Base-by-base conservation (phyloP, 2,329 filamentous ascomycete species). In the Pleurostoma richardsiae region DNA sequence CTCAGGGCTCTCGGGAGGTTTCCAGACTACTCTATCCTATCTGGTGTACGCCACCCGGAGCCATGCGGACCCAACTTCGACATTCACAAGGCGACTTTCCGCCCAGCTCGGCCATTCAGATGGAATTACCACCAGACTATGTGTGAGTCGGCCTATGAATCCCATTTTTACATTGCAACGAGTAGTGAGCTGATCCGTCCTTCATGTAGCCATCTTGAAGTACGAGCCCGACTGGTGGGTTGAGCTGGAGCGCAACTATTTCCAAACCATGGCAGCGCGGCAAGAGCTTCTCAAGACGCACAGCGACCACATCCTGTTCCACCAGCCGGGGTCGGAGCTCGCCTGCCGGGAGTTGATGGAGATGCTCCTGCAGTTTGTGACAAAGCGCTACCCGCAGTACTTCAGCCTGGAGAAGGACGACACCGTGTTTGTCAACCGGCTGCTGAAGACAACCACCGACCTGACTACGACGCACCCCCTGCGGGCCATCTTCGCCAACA, bases 41-140 rank as follows among this genome's bases (percentile, higher is more conserved):
- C 84, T 42, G 89, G 86, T 5, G 83, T 95, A 4, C 86, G 86
- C 2, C 66, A 86, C 41, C 90, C 90, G 0, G 53, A 70, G 6
- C 73, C 85, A 0, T 83, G 86, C 47, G 56, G 48, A 3, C 26
- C 61, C 1, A 71, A 78, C 4, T 94, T 94, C 59, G 71, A 88
- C 52, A 82, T 90, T 46, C 67, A 75, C 10, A 86, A 73, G 52
- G 88, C 89, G 1, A 57, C 76, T 7, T 79, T 89, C 2, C 74
- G 90, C 48, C 89, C 89, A 0, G 95, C 91, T 60, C 76, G 90
- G 39, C 90, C 90, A 0, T 86, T 95, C 40, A 68, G 90, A 56
- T 95, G 90, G 90, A 71, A 76, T 0, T 95, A 95, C 59, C 88
- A 94, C 60, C 90, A 95, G 60, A 95, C 89, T 0, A 95, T 95